A percentile compares a stretch with the other conserved stretches of the same genome.
Evolutionary conservation across 257 asterid genomes (phyloP).

Genomic region (Salvia miltiorrhiza): DNA sequence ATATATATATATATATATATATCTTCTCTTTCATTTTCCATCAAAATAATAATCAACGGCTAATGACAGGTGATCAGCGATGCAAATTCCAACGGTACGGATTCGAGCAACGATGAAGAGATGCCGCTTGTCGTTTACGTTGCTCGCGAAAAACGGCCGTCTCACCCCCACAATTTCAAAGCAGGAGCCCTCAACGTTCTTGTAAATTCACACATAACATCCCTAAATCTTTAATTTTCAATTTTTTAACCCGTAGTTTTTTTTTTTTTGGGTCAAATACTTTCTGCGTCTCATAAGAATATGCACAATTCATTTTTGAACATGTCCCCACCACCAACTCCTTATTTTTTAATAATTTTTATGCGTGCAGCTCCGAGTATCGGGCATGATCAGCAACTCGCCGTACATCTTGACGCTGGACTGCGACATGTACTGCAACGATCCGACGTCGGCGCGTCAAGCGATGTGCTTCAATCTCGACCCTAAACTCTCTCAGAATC

Average conservation of each 20-base stretch:
- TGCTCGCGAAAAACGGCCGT: conserved; percentile 61
- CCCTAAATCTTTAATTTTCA: too few species aligned
- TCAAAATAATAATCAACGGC: too few species aligned
- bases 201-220: conserved; percentile 25
- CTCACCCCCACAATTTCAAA: conserved; percentile 70
- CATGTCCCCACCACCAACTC: too few species aligned
- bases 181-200: conserved; percentile 78
- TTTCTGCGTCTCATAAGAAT: too few species aligned
- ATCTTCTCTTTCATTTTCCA: too few species aligned
- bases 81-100: background rate
- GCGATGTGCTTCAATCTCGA: conserved; percentile 64
- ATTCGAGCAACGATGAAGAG: conserved; percentile 1
- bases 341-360: too few species aligned
- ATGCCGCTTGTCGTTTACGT: conserved; percentile 62
- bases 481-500: conserved; percentile 30
- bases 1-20: too few species aligned
- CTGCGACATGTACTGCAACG: conserved; percentile 55
- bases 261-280: too few species aligned
- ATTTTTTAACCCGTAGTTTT: too few species aligned
- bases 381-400: conserved; percentile 65
- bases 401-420: conserved; percentile 50
- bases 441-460: conserved; percentile 44
- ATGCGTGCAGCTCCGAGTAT: conserved; percentile 53
- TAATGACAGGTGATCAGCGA: conserved; percentile 41
- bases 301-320: too few species aligned